Evolutionary conservation across 163 green algal species (phyloP).

Genomic region (Chloromonas sp.): DNA sequence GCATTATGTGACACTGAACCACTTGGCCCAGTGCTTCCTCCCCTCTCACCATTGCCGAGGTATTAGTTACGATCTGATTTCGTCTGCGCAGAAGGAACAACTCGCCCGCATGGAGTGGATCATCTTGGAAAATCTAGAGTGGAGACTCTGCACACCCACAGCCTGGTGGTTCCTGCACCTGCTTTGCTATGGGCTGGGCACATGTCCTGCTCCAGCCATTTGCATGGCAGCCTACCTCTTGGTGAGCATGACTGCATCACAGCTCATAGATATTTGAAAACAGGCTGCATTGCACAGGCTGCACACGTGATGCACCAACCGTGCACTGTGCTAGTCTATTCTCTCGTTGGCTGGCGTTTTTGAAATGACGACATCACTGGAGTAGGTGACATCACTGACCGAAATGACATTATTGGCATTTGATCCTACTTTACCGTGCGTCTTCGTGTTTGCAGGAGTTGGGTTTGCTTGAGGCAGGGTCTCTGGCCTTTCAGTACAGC

Average conservation of each 20-base stretch:
- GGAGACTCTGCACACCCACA: conserved; percentile 30
- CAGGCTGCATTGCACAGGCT: no score
- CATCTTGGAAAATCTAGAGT: conserved; percentile 30
- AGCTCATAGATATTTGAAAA: not conserved
- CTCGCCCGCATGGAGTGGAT: conserved; percentile 42
- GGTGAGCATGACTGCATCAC: not conserved
- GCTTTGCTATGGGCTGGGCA: conserved; percentile 19
- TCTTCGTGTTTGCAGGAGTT: not conserved
- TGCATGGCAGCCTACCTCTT: conserved; percentile 1
- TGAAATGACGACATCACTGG: no score
- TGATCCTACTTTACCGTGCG: not conserved
- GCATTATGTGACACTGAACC: no score
- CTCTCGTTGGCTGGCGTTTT: no score
- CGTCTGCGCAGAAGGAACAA: conserved; percentile 20
- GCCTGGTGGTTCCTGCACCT: conserved; percentile 35
- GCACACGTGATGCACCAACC: no score
- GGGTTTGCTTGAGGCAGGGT: not conserved
- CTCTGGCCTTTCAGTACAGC: not conserved
- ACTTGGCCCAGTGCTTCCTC: no score
- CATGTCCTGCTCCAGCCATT: not conserved
- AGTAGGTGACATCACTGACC: no score
- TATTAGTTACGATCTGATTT: no score
- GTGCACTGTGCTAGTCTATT: no score
- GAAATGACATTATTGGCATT: no score
- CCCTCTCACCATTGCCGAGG: no score